These are phyloP conservation scores for Bonia amplexicaulis DNA, from an alignment of 176 grass and related monocot species.

Conservation along the genomic window DNA sequence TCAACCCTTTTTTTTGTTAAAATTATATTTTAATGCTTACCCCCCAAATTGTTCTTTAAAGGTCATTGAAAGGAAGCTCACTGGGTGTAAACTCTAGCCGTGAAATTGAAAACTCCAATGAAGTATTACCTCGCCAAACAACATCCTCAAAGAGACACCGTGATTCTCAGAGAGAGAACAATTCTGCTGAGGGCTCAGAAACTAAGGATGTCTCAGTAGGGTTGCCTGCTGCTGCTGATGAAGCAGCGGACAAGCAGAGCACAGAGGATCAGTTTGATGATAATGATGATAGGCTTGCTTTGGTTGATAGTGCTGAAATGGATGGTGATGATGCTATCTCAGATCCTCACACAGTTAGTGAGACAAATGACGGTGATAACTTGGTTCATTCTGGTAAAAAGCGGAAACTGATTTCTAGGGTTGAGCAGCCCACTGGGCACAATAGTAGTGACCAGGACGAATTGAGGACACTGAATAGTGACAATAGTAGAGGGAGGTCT, in stretches of 20 bases:
- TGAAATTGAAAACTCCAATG: constrained; percentile 43
- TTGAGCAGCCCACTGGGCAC: constrained; percentile 38
- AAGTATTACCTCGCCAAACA: constrained; percentile 34
- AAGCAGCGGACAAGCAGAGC: constrained; percentile 54
- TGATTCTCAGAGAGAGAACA: constrained; percentile 49
- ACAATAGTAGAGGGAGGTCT: constrained; percentile 69
- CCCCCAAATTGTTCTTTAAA: constrained; percentile 25
- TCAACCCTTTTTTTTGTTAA: background rate
- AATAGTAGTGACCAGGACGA: constrained; percentile 51
- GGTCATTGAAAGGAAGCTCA: constrained; percentile 47
- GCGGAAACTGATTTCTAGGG: constrained; percentile 39
- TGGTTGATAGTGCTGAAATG: constrained; percentile 61
- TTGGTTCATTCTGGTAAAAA: constrained; percentile 46
- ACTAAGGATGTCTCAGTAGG: constrained; percentile 48
- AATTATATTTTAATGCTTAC: constrained; percentile 15
- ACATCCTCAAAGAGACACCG: constrained; percentile 32
- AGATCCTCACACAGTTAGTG: constrained; percentile 45
- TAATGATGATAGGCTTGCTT: constrained; percentile 43
- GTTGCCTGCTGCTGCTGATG: constrained; percentile 39
- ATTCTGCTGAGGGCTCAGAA: constrained; percentile 49
- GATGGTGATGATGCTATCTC: constrained; percentile 65
- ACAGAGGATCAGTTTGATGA: constrained; percentile 56
- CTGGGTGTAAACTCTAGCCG: constrained; percentile 21
- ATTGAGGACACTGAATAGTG: constrained; percentile 41
- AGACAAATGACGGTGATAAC: constrained; percentile 40